Percentiles rank a stretch among this genome's conserved stretches.
phyloP scores from a whole-genome alignment of 83 land plant genomes.

The Picea abies region DNA sequence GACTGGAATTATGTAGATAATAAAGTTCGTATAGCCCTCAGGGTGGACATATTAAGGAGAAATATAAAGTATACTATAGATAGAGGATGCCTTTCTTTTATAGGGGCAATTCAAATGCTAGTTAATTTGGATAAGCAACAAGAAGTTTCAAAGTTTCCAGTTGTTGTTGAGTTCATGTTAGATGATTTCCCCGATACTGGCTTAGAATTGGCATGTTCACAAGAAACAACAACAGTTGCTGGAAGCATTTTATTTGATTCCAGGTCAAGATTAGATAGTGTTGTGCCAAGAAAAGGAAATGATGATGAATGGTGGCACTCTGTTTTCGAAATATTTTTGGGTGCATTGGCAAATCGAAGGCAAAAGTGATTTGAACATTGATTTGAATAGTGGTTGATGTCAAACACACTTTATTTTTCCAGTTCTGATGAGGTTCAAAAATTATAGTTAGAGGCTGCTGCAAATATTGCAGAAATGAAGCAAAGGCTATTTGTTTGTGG shows the following conservation, averaged over 20 bases:
- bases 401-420: too few relatives aligned
- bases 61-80: slow-evolving; percentile 18
- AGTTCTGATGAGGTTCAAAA: too few relatives aligned
- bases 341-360: slow-evolving; percentile 15
- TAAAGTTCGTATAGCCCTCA: slow-evolving; percentile 20
- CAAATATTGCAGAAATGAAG: slow-evolving; percentile 21
- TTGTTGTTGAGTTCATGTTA: slow-evolving; percentile 5
- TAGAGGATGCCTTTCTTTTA: neutral
- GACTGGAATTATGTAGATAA: slow-evolving; percentile 40
- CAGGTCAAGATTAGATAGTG: too few relatives aligned
- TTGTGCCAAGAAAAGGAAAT: too few relatives aligned
- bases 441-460: slow-evolving; percentile 7
- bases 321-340: slow-evolving; percentile 10
- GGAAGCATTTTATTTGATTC: too few relatives aligned
- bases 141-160: slow-evolving; percentile 4
- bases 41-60: slow-evolving; percentile 20
- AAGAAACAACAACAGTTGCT: neutral
- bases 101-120: neutral
- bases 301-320: slow-evolving; percentile 30
- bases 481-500: slow-evolving; percentile 23
- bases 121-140: slow-evolving; percentile 31
- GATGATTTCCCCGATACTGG: slow-evolving; percentile 10
- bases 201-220: slow-evolving; percentile 9
- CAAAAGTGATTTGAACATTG: slow-evolving; percentile 14
- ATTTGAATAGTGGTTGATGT: slow-evolving; percentile 24